Base-by-base conservation (phyloP, 2,329 filamentous ascomycete species). In the Colletotrichum orbiculare region DNA sequence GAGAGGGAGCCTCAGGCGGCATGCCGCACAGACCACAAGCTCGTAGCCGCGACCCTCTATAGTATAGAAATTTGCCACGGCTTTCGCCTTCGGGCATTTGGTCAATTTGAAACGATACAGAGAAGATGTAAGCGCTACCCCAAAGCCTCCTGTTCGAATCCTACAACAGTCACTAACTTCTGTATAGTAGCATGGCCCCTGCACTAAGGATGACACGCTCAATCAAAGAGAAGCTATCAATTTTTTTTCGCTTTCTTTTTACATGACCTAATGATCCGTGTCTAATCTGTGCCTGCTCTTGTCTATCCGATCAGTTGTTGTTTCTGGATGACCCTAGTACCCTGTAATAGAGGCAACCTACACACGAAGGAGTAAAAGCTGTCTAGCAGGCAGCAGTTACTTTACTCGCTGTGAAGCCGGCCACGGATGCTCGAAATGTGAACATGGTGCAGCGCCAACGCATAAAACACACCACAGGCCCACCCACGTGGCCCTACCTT, bases 181-280 rank as follows among this genome's bases (percentile, higher is more conserved):
- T 4, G 41, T n/a, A 13, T 37, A 61, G 58, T 91, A 91, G 90
- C 89, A 91, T 91, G 89, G 89, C 89, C 89, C 87, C 86, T 89
- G 87, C 85, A 89, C 92, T 94, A 95, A 95, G 92, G 92, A 94
- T 95, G 92, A 94, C 91, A 94, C 90, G 89, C 89, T 90, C 84
- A 87, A 89, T 87, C 88, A 90, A 90, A 91, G 89, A 91, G 89
- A 89, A 87, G 85, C 87, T 87, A 84, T 64, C 66, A 64, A 15
- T 60, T 46, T 43, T 55, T 49, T 55, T 45, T 34, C 11, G 6
- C 2, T n/a, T 34, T 11, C 17, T 34, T 56, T 41, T 55, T 56
- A 9, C 4, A 39, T 6, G 8, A 15, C n/a, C 25, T 11, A 15
- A 10, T 25, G 25, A 25, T 25, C 25, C 5, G 25, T 25, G 25